Evolutionary conservation across 1,284 basidiomycete species (phyloP), one percentile per base, ranked within the genome.

Genomic region (Mycena sp.): DNA sequence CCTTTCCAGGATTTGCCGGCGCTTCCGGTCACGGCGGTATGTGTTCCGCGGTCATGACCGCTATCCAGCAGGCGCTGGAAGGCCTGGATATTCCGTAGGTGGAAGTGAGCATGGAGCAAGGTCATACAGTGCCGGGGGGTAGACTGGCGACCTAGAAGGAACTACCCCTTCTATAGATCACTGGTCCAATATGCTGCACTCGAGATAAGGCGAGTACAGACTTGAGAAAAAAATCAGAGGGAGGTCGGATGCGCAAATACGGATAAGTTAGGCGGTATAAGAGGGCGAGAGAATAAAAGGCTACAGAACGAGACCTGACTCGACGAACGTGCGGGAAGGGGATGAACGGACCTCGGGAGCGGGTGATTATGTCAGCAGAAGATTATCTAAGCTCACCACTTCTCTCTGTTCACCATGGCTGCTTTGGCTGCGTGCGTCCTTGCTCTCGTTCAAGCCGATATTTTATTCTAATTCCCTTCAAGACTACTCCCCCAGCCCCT

Each of bases 51-150:
- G 63, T 81, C 81, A 67, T 70, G 76, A 72, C 79, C 79, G 69
- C 79, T 84, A 77, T 95, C 92, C 79, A 96, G 89, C 81, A 93
- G 87, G 78, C 93, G 92, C 80, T 94, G 91, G 82, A 96, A 96
- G 71, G 89, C 92, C 83, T 93, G 92, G 83, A 93, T 88, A 82
- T 94, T 91, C 78, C 91, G 87, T 82, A 92, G 88, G 81, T 86
- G 81, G 79, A 93, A 95, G 82, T 93, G 87, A 71, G 87, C 92
- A 94, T 96, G 95, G 84, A 96, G 92, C 82, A 87, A 84, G 86
- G 85, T 93, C 92, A 93, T 93, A 79, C 88, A 89, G 83, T 65
- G 75, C 69, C 70, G 70, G 44, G 64, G 75, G 68, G 67, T 72
- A 77, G 79, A 82, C 80, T 67, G 65, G 68, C 70, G 70, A 65